These are phyloP conservation scores for Alternaria dauci DNA, from an alignment of 2,329 filamentous ascomycete genomes.

Conservation along the genomic window DNA sequence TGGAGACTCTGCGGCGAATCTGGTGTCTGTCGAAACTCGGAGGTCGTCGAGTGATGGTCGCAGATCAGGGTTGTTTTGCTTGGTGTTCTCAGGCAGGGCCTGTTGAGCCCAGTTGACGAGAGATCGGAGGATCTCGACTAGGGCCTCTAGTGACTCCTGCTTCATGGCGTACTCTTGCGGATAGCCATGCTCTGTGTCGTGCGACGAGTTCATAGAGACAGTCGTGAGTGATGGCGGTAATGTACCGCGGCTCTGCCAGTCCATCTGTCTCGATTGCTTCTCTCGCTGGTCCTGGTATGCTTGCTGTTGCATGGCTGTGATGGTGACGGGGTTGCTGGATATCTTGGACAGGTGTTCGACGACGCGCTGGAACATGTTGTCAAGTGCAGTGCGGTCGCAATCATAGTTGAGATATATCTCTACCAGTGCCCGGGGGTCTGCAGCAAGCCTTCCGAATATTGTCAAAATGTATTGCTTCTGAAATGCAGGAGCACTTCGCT, in stretches of 20 bases:
- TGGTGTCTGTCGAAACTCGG: constrained; percentile 80
- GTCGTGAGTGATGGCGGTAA: constrained; percentile 87
- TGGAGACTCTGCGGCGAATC: constrained; percentile 67
- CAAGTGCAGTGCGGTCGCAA: constrained; percentile 88
- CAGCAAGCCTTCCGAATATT: constrained; percentile 82
- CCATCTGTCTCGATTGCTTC: constrained; percentile 67
- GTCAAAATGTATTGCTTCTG: constrained; percentile 94
- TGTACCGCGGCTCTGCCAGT: constrained; percentile 88
- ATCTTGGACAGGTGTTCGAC: constrained; percentile 93
- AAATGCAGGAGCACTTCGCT: constrained; percentile 82
- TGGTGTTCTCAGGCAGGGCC: constrained; percentile 59
- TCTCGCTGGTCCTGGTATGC: constrained; percentile 81
- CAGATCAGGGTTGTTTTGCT: constrained; percentile 54
- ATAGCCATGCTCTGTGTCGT: constrained; percentile 72
- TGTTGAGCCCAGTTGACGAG: constrained; percentile 93
- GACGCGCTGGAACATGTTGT: constrained; percentile 95
- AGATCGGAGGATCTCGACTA: constrained; percentile 88
- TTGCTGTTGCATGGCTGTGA: constrained; percentile 81
- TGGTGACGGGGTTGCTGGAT: constrained; percentile 77
- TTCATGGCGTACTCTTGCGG: constrained; percentile 93
- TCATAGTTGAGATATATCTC: constrained; percentile 99
- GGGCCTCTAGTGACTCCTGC: constrained; percentile 83
- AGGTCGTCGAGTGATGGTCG: constrained; percentile 66
- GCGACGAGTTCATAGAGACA: constrained; percentile 69
- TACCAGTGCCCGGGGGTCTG: constrained; percentile 86